Base-by-base conservation (phyloP, 805 yeast genomes). In the Candida dendrica region DNA sequence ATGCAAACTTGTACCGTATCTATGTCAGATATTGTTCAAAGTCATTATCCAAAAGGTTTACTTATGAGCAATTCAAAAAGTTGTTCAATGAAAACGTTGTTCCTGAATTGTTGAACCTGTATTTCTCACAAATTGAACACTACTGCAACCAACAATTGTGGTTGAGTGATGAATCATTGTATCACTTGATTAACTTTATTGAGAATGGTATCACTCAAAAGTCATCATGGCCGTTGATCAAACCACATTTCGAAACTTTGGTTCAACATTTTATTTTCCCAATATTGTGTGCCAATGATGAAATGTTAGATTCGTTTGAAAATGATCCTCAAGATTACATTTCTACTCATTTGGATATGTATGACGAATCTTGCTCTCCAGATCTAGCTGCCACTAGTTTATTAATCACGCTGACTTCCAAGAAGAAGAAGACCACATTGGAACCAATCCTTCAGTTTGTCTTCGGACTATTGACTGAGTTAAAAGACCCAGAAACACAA, bases 251-350 rank as follows among this genome's bases (percentile, higher is more conserved):
- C 39, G 77, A 77, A 34, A 71, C 75, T 6, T 64, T 91, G 20
- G 66, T 91, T 30, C 65, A 79, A 11, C 88, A 82, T 50, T 78
- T 91, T 42, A 71, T 91, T 9, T 83, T 74, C 61, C 95, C 95
- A 2, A 64, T 84, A 43, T 62, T 91, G 43, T 77, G 89, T 49
- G 84, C 93, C 2, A 70, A 74, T 7, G 81, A 79, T 41, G 79
- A 74, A 6, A 77, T 79, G 16, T 65, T 87, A 42, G 95, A 85
- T 49, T 62, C 76, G 4, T 90, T 85, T 64, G 95, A 88, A 47
- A 79, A 74, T 47, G 96, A 90, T 52, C 96, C 96, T 3, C 83
- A 78, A 42, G 96, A 89, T 58, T 93, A 87, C 59, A 79, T 91
- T 42, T 85, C 87, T 59, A 69, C 80, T 40, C 75, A 75, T 41